phyloP scores from a whole-genome alignment of 225 moss, liverwort and hornwort genomes.

The Climacium dendroides region DNA sequence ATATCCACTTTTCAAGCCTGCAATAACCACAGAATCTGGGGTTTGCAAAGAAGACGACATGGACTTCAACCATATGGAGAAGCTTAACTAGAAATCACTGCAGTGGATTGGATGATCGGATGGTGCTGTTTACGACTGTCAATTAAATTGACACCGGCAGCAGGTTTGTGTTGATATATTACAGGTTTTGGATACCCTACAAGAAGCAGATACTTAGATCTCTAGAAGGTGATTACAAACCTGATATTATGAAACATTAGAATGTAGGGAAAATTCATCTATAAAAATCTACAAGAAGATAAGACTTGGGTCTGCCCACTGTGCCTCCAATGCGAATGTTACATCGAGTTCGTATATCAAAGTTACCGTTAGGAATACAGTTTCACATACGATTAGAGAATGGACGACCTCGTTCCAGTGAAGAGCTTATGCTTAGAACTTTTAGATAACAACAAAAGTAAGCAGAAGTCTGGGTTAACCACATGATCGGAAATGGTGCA shows the following conservation, averaged over 20 bases:
- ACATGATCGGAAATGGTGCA: background rate
- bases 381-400: background rate
- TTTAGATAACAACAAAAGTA: background rate
- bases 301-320: no score
- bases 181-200: background rate
- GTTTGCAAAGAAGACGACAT: background rate
- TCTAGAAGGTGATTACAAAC: background rate
- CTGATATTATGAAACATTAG: background rate
- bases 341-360: background rate
- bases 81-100: background rate
- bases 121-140: no score
- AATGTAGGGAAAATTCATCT: background rate
- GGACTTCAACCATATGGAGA: background rate
- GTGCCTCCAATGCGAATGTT: background rate
- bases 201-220: background rate
- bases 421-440: no score
- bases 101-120: background rate
- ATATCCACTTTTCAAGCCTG: background rate
- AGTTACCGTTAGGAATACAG: background rate
- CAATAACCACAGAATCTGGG: no score
- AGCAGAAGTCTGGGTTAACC: no score
- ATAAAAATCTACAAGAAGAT: background rate
- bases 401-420: background rate
- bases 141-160: background rate
- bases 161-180: no score